Percentiles rank a stretch among this genome's conserved stretches.
phyloP scores from a whole-genome alignment of 768 basidiomycete genomes.

The Phaffia tasmanica region DNA sequence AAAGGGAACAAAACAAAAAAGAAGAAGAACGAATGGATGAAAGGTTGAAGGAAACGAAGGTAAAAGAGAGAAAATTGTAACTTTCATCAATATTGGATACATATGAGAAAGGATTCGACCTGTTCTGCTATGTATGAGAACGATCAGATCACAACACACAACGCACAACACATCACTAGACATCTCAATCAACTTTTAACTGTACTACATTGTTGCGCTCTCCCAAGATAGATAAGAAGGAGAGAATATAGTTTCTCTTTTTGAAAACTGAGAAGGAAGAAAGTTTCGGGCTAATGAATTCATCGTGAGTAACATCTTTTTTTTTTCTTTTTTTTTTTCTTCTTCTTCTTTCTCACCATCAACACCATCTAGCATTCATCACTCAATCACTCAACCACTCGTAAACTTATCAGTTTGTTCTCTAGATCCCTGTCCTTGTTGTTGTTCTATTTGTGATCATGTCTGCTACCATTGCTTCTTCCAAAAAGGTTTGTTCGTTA shows the following conservation, averaged over 20 bases:
- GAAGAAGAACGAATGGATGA: neutral
- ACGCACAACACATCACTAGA: neutral
- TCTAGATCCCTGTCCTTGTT: too few relatives aligned
- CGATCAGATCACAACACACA: neutral
- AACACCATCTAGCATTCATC: constrained; percentile 1
- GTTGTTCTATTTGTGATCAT: too few relatives aligned
- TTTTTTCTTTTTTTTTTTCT: neutral
- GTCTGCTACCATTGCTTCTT: too few relatives aligned
- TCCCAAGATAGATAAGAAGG: neutral
- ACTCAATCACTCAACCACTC: neutral
- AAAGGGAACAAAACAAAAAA: neutral
- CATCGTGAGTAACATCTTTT: neutral
- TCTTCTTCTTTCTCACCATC: neutral
- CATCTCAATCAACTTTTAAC: neutral
- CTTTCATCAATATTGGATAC: too few relatives aligned
- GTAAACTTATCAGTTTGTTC: neutral
- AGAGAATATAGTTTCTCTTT: neutral
- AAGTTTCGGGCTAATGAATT: neutral
- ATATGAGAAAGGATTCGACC: neutral
- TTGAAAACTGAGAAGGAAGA: too few relatives aligned
- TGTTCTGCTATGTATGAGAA: neutral
- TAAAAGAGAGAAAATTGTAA: too few relatives aligned
- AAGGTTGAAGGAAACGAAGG: neutral
- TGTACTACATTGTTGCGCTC: neutral
- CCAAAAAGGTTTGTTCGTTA: too few relatives aligned